These are phyloP conservation scores for Spathaspora sp. DNA, from an alignment of 805 yeast genomes.

Conservation along the genomic window DNA sequence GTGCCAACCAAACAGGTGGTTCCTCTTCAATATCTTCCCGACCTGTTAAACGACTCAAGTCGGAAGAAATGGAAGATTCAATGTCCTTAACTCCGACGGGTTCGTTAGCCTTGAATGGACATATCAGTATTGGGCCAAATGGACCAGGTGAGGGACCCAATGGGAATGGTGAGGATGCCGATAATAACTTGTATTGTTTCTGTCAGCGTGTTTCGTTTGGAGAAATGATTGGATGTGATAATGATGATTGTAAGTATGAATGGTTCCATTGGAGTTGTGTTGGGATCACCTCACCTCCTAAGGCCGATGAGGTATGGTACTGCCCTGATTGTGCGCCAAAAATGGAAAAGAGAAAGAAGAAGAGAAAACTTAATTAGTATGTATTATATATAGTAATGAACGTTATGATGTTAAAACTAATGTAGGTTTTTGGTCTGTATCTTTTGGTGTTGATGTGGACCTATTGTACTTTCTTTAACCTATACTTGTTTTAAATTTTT, in stretches of 20 bases:
- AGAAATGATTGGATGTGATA: constrained; percentile 96
- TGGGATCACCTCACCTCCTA: constrained; percentile 82
- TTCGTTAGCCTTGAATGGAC: constrained; percentile 8
- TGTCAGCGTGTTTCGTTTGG: constrained; percentile 96
- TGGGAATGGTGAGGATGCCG: constrained; percentile 42
- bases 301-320: constrained; percentile 79
- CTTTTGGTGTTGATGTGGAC: too few relatives aligned
- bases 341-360: constrained; percentile 43
- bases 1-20: not conserved
- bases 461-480: too few relatives aligned
- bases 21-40: constrained; percentile 7
- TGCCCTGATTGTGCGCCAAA: constrained; percentile 76
- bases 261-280: constrained; percentile 98
- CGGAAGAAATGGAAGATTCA: constrained; percentile 21
- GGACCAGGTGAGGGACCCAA: constrained; percentile 7
- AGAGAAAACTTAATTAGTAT: constrained; percentile 24
- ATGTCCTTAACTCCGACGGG: constrained; percentile 6
- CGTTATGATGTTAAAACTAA: not conserved
- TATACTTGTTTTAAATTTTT: too few relatives aligned
- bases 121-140: constrained; percentile 15
- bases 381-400: not conserved
- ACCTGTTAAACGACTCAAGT: constrained; percentile 17
- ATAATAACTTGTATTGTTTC: constrained; percentile 66
- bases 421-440: too few relatives aligned
- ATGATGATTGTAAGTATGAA: constrained; percentile 79